phyloP scores from a whole-genome alignment of 2,329 filamentous ascomycete genomes.

The Talaromyces pinophilus region DNA sequence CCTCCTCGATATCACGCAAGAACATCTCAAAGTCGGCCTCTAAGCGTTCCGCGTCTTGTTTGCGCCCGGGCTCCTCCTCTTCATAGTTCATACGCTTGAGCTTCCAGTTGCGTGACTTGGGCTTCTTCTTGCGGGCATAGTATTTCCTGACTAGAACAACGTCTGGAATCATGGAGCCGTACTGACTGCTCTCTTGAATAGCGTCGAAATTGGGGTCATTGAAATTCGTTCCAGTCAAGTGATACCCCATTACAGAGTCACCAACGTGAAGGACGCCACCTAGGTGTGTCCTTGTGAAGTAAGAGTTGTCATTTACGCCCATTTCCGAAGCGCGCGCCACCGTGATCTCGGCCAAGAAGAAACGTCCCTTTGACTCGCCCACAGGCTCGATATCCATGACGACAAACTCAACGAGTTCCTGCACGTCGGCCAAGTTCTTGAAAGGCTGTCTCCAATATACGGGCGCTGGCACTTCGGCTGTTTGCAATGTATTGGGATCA shows the following conservation, averaged over 20 bases:
- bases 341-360: conserved; percentile 81
- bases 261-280: conserved; percentile 82
- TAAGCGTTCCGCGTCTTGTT: conserved; percentile 82
- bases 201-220: conserved; percentile 86
- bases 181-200: conserved; percentile 74
- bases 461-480: conserved; percentile 75
- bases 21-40: conserved; percentile 97
- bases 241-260: conserved; percentile 93
- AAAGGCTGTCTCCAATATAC: conserved; percentile 94
- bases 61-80: conserved; percentile 58
- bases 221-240: conserved; percentile 85
- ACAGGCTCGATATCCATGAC: conserved; percentile 89
- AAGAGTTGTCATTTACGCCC: conserved; percentile 80
- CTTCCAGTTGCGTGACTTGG: conserved; percentile 83
- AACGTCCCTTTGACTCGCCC: conserved; percentile 74
- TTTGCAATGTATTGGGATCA: conserved; percentile 88
- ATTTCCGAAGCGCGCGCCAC: conserved; percentile 85
- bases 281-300: conserved; percentile 87
- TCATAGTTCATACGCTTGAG: conserved; percentile 92
- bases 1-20: conserved; percentile 93
- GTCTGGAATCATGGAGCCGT: conserved; percentile 79
- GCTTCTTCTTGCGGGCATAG: conserved; percentile 83
- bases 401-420: conserved; percentile 86
- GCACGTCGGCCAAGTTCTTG: conserved; percentile 75
- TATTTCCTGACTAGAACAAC: conserved; percentile 96